Base-by-base conservation (phyloP, 108 stramenopile species). In the Fistulifera pelliculosa region DNA sequence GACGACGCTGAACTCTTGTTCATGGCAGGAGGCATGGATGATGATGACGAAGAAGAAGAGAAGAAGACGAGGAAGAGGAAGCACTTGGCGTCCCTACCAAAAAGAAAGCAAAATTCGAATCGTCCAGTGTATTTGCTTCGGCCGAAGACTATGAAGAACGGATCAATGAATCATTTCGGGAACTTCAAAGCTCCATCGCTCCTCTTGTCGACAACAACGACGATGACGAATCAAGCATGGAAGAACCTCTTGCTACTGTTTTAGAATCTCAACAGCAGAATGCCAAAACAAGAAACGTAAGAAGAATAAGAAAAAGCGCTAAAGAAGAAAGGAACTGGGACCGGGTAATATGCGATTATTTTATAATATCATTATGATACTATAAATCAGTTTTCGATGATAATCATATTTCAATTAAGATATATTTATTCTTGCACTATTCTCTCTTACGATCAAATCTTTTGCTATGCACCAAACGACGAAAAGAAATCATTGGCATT, bases 401-500 rank as follows among this genome's bases (percentile, higher is more conserved):
- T n/a, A n/a, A n/a, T n/a, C n/a, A n/a, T n/a, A n/a, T n/a, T n/a
- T n/a, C n/a, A n/a, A n/a, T n/a, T n/a, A n/a, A n/a, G n/a, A n/a
- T n/a, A n/a, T n/a, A n/a, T n/a, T n/a, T n/a, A n/a, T n/a, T n/a
- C n/a, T n/a, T n/a, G n/a, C n/a, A n/a, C n/a, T n/a, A n/a, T n/a
- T n/a, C n/a, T n/a, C n/a, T n/a, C n/a, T n/a, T n/a, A n/a, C n/a
- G n/a, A n/a, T n/a, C n/a, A n/a, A n/a, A n/a, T n/a, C n/a, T n/a
- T n/a, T n/a, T n/a, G n/a, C n/a, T n/a, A n/a, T 27, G 79, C 62
- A 43, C 90, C 90, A 77, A 91, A 91, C 42, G 75, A 72, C 27
- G 85, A 70, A 66, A 91, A 91, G 60, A 91, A 91, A 69, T 91
- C 90, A 56, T 76, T 76, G 24, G 62, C 49, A 31, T 49, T 58